A percentile compares a stretch with the other conserved stretches of the same genome.
Conservation (phyloP, 1,284 basidiomycete species). For the Austroboletus niveus region DNA sequence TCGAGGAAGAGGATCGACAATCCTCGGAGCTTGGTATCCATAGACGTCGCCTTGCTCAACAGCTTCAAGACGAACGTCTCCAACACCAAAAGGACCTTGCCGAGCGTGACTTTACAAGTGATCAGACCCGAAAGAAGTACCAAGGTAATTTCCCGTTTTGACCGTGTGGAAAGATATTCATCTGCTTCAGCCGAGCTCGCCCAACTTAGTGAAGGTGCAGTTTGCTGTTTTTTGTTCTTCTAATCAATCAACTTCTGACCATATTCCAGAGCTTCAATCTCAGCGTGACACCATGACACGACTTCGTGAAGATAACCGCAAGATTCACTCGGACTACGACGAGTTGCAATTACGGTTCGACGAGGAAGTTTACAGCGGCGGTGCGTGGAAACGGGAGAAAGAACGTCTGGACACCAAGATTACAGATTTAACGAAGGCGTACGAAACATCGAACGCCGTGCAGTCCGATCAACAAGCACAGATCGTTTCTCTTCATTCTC, state of each 20-base stretch:
- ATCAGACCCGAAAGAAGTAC: constrained; percentile 82
- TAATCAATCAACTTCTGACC: constrained; percentile 4
- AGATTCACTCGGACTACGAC: constrained; percentile 74
- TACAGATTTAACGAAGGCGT: constrained; percentile 70
- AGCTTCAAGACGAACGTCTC: constrained; percentile 74
- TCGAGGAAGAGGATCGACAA: constrained; percentile 68
- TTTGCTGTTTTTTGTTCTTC: background rate
- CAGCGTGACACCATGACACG: constrained; percentile 74
- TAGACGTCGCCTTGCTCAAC: constrained; percentile 64
- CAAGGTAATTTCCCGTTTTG: constrained; percentile 49
- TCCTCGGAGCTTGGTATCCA: constrained; percentile 65
- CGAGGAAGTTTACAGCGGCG: constrained; percentile 74
- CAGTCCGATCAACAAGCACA: constrained; percentile 82
- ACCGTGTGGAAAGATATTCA: constrained; percentile 5
- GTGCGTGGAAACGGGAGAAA: constrained; percentile 84
- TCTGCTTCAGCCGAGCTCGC: constrained; percentile 60
- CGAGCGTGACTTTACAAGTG: constrained; percentile 73
- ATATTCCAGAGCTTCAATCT: constrained; percentile 60
- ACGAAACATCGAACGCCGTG: constrained; percentile 68
- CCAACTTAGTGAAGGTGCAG: constrained; percentile 70
- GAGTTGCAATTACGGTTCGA: constrained; percentile 74
- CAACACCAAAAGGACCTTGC: constrained; percentile 74
- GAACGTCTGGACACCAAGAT: constrained; percentile 84
- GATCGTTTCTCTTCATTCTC: constrained; percentile 78
- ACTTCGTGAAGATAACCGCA: constrained; percentile 76